Percentiles rank a stretch among this genome's conserved stretches.
phyloP scores from a whole-genome alignment of 106 monocot species.

The Dactylorhiza incarnata region DNA sequence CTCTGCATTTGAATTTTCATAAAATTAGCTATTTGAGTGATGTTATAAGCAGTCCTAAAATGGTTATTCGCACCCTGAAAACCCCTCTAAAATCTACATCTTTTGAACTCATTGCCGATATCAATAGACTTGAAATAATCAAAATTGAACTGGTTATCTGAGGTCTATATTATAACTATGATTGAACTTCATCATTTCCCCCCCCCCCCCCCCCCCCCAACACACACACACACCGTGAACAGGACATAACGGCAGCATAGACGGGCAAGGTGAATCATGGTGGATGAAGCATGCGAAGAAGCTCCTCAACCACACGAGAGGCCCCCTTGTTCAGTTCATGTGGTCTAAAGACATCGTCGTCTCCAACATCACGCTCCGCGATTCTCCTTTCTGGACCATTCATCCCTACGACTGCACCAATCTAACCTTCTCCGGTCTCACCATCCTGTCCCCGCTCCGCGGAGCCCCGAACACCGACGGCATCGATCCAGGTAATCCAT shows the following conservation, averaged over 20 bases:
- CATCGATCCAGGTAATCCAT: constrained; percentile 40
- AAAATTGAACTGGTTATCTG: no score
- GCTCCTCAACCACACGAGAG: constrained; percentile 50
- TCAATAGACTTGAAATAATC: no score
- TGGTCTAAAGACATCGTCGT: constrained; percentile 55
- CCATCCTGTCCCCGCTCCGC: constrained; percentile 38
- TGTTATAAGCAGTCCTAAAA: no score
- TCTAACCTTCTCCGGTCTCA: constrained; percentile 35
- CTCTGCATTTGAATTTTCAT: neutral
- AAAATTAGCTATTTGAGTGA: constrained; percentile 6
- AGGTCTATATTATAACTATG: no score
- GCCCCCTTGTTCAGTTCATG: constrained; percentile 62
- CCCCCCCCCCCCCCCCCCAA: no score
- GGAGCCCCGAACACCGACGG: constrained; percentile 58
- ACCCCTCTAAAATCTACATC: no score
- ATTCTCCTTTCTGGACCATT: constrained; percentile 73
- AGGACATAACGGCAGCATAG: constrained; percentile 65
- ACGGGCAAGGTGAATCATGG: constrained; percentile 65
- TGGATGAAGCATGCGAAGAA: constrained; percentile 40
- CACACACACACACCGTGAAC: neutral
- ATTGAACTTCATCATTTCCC: no score
- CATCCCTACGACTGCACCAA: constrained; percentile 71
- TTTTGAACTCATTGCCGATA: no score
- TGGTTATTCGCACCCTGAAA: no score
- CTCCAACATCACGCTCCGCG: constrained; percentile 49